Evolutionary conservation across 345 rosid genomes (phyloP), one percentile per base, ranked within the genome.

Genomic region (Eucalyptus sp.): DNA sequence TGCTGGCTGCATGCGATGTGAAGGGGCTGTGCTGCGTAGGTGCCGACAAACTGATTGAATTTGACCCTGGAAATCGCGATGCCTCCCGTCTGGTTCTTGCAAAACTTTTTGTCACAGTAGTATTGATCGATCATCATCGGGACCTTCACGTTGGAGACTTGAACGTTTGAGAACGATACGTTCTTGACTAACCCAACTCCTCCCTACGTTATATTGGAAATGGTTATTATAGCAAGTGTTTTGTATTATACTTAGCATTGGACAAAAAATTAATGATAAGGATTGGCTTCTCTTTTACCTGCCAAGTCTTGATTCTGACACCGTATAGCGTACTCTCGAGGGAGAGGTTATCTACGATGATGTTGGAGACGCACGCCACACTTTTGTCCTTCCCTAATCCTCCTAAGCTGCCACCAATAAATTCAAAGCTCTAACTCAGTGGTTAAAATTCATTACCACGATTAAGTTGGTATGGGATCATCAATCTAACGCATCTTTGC

Each of bases 301-400:
- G 99, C 99, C 99, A 97, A 64, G 99, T 96, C 94, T 97, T 96
- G 86, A 97, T 96, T 90, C 99, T 92, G 68, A 94, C 98, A 88
- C 98, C 99, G 33, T 95, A 88, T 7, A 94, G 92, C 27, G 99
- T 95, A 90, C 91, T 93, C 80, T 92, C 91, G 4, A 96, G 83
- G 43, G 94, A 92, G 91, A 94, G 89, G 51, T 93, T 91, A 89
- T 96, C 98, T 7, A 95, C 96, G 66, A 93, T 87, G 83, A 96
- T 92, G 88, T 95, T 89, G 29, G 97, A 96, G 51, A 97, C 98
- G 91, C 97, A 97, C 24, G 98, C 97, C 48, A 92, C 92, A 52
- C 91, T 96, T 89, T 92, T 93, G 87, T 93, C 96, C 91, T 94
- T 97, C 87, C 99, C 99, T 16, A 96, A 94, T 31, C 98, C 91